Percentiles rank a stretch among this genome's conserved stretches.
Conservation (phyloP, 345 rosid genomes). For the Streptanthus diversifolius region DNA sequence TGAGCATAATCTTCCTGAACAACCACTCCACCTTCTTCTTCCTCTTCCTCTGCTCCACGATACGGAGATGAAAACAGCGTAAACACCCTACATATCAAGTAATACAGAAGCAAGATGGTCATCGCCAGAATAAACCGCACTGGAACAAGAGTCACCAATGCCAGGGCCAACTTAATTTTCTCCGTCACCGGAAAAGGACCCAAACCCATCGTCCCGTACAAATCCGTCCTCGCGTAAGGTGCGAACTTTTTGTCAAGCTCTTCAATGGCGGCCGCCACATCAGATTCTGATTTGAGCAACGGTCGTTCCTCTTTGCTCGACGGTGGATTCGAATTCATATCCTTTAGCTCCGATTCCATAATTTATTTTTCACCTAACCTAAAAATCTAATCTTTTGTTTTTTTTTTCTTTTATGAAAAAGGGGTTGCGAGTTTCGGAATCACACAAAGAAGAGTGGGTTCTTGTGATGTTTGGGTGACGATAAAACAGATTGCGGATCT, state of each 20-base stretch:
- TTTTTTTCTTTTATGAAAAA: neutral
- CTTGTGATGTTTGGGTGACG: neutral
- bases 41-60: conserved; percentile 74
- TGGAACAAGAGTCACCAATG: conserved; percentile 73
- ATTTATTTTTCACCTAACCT: conserved; percentile 26
- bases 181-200: conserved; percentile 70
- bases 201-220: conserved; percentile 84
- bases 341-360: conserved; percentile 73
- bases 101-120: conserved; percentile 56
- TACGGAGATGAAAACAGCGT: conserved; percentile 73
- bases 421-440: neutral
- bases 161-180: conserved; percentile 52
- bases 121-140: conserved; percentile 54
- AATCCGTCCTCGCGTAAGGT: conserved; percentile 77
- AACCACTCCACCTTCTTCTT: conserved; percentile 34
- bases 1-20: conserved; percentile 91
- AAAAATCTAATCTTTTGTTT: conserved; percentile 7
- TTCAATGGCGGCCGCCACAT: conserved; percentile 37
- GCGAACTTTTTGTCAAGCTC: conserved; percentile 89
- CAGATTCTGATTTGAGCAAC: conserved; percentile 58
- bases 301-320: conserved; percentile 72
- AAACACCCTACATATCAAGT: conserved; percentile 75
- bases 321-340: conserved; percentile 40
- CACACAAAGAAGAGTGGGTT: conserved; percentile 14
- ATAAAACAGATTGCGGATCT: conserved; percentile 29